Evolutionary conservation across 1,139 yeast species (phyloP).

Genomic region (Yamadazyma diospyri): DNA sequence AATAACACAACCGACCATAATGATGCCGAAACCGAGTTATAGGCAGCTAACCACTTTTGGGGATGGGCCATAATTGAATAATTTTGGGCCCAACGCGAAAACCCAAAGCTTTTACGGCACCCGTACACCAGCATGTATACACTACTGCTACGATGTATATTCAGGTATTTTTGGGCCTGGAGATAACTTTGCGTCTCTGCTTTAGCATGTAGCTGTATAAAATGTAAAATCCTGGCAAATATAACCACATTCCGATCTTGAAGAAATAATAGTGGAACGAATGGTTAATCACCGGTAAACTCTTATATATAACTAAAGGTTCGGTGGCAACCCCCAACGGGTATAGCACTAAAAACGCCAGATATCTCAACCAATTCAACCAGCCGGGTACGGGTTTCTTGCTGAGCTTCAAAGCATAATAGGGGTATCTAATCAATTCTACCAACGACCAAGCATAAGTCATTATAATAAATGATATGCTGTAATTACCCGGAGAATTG

Average conservation of each 20-base stretch:
- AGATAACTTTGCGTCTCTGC: conserved; percentile 24
- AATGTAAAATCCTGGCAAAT: conserved; percentile 32
- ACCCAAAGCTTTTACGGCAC: too few relatives aligned
- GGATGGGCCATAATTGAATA: conserved; percentile 19
- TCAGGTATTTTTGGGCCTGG: background rate
- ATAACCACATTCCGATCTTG: conserved; percentile 24
- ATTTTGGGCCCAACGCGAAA: background rate
- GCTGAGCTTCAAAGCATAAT: conserved; percentile 20
- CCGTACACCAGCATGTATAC: too few relatives aligned
- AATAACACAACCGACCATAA: conserved; percentile 44
- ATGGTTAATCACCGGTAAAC: conserved; percentile 14
- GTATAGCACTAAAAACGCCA: conserved; percentile 30
- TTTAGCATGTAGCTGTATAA: conserved; percentile 33
- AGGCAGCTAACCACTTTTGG: conserved; percentile 40
- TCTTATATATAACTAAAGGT: conserved; percentile 26
- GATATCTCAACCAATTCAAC: conserved; percentile 31
- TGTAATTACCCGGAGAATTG: conserved; percentile 29
- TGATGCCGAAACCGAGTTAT: conserved; percentile 44
- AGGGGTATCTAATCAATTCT: conserved; percentile 32
- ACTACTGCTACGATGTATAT: too few relatives aligned
- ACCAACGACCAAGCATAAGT: conserved; percentile 33
- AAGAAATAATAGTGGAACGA: conserved; percentile 23
- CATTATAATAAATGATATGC: conserved; percentile 23
- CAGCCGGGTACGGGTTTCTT: conserved; percentile 16
- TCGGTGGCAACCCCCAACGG: conserved; percentile 35